Percentiles rank a stretch among this genome's conserved stretches.
phyloP scores from a whole-genome alignment of 495 filamentous ascomycete genomes.

The Sporormia fimetaria region DNA sequence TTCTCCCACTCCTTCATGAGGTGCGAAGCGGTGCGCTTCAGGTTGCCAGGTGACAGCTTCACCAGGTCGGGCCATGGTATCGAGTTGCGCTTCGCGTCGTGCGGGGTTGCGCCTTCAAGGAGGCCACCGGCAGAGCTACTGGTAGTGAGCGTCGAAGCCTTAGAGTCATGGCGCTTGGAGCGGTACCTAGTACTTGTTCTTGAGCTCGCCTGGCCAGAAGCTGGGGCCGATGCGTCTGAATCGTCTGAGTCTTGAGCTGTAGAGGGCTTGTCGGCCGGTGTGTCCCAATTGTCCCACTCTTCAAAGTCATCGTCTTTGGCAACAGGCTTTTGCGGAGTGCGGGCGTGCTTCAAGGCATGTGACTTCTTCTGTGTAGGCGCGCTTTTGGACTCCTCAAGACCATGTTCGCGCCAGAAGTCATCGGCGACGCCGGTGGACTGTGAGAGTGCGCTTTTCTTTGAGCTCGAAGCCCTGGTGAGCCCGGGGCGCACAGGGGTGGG shows the following conservation, averaged over 20 bases:
- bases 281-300: slow-evolving; percentile 32
- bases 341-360: slow-evolving; percentile 17
- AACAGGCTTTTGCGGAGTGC: slow-evolving; percentile 19
- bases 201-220: slow-evolving; percentile 23
- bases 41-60: slow-evolving; percentile 52
- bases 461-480: slow-evolving; percentile 12
- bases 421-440: slow-evolving; percentile 22
- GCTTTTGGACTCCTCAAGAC: slow-evolving; percentile 22
- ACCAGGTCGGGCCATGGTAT: slow-evolving; percentile 57
- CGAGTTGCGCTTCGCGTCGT: slow-evolving; percentile 42
- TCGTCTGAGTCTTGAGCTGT: slow-evolving; percentile 17
- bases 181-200: slow-evolving; percentile 24
- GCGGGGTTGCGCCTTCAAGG: slow-evolving; percentile 2
- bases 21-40: slow-evolving; percentile 56
- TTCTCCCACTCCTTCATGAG: slow-evolving; percentile 74
- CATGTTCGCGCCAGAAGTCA: slow-evolving; percentile 32
- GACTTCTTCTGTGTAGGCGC: slow-evolving; percentile 18
- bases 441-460: slow-evolving; percentile 3
- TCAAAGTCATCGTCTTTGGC: slow-evolving; percentile 18
- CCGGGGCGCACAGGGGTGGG: slow-evolving; percentile 36
- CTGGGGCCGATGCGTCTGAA: slow-evolving; percentile 21
- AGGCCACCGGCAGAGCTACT: slow-evolving; percentile 16
- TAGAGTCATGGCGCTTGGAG: slow-evolving; percentile 16
- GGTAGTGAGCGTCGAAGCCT: slow-evolving; percentile 13
- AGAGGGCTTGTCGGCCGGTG: slow-evolving; percentile 21